Evolutionary conservation across 768 basidiomycete species (phyloP), one percentile per base, ranked within the genome.

Genomic region (Terana coerulea): DNA sequence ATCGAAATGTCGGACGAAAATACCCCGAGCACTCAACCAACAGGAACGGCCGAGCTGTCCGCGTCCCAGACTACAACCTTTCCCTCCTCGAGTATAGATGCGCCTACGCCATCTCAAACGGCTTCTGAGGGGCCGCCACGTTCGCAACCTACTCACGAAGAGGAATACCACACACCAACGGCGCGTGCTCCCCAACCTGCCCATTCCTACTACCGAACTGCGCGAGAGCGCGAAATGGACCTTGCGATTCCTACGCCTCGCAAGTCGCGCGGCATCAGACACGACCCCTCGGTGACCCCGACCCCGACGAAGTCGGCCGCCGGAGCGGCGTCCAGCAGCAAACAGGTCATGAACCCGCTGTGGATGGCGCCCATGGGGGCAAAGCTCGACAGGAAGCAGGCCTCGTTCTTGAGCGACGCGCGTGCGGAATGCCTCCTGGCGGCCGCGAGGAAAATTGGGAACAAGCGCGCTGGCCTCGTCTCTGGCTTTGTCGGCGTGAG

Each of bases 391-490:
- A 33, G 2, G 31, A 15, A 6, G 22, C 24, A 12, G 14, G n/a
- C 49, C 17, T 77, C 34, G 52, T 77, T 37, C 64, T 75, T 54
- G 69, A 56, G 83, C 1, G 88, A 91, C 54, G 88, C 88, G 3
- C 77, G 84, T 40, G 73, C 76, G 0, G 88, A 90, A 58, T 86
- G 86, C 58, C 68, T 89, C 10, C 72, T 91, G 1, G 69, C 86
- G 11, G 88, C 88, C 3, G 83, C 86, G 8, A 78, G 85, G n/a
- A 81, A 71, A 47, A 73, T 88, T 3, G 87, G 87, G 3, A 76
- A 79, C 28, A 74, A 80, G 48, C 78, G 86, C 7, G 77, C 81
- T 0, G 75, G 75, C 4, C 49, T 79, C n/a, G 62, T 83, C 19
- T 75, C 80, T 0, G 83, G 84, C 5, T 63, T 81, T 59, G 62